Conservation (phyloP, 108 stramenopile genomes). For the Nitzschia sp. region DNA sequence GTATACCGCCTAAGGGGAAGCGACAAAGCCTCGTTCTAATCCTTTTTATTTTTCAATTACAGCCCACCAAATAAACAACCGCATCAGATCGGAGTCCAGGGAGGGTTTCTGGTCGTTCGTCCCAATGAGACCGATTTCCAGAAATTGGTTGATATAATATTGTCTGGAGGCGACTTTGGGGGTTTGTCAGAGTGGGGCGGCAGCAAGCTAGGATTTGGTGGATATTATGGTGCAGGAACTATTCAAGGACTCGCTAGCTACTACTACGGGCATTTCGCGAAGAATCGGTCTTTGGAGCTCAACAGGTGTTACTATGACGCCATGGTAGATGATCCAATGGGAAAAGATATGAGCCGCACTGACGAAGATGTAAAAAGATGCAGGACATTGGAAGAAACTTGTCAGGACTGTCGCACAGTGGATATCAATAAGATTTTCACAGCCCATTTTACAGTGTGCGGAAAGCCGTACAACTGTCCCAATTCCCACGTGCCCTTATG, state of each 20-base stretch:
- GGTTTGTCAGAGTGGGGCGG: conserved; percentile 67
- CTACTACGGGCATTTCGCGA: conserved; percentile 51
- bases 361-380: conserved; percentile 19
- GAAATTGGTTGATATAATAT: conserved; percentile 55
- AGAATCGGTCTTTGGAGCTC: conserved; percentile 48
- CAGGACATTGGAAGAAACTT: conserved; percentile 46
- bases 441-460: conserved; percentile 85
- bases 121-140: conserved; percentile 71
- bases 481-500: not conserved
- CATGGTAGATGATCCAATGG: conserved; percentile 71
- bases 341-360: conserved; percentile 7
- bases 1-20: too few relatives aligned
- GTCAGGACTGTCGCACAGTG: conserved; percentile 71
- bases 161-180: conserved; percentile 55
- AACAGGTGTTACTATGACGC: conserved; percentile 81
- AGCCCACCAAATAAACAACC: conserved; percentile 16
- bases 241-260: conserved; percentile 74
- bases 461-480: conserved; percentile 76
- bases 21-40: not conserved
- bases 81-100: conserved; percentile 76
- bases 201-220: conserved; percentile 48
- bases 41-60: not conserved
- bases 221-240: conserved; percentile 62
- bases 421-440: conserved; percentile 47
- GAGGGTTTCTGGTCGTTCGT: conserved; percentile 84